Percentiles rank a stretch among this genome's conserved stretches.
Conservation (phyloP, 2,329 filamentous ascomycete species). For the Pseudogymnoascus sp. region DNA sequence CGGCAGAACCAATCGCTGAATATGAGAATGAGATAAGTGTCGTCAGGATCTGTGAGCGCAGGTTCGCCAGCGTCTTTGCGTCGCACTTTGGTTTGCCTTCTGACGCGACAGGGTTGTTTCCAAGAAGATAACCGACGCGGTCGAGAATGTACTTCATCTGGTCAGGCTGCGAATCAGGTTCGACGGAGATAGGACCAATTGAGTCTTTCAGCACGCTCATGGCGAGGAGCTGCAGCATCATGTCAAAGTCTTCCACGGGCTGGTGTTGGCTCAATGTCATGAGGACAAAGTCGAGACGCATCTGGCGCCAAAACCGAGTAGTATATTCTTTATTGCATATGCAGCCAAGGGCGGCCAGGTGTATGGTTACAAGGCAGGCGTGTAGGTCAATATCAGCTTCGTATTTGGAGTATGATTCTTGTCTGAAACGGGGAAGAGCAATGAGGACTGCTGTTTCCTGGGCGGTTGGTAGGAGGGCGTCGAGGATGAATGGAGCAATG, state of each 20-base stretch:
- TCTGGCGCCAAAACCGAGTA: slow-evolving; percentile 45
- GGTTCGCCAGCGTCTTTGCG: slow-evolving; percentile 17
- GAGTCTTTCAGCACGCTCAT: slow-evolving; percentile 55
- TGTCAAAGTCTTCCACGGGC: slow-evolving; percentile 50
- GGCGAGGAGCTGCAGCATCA: slow-evolving; percentile 56
- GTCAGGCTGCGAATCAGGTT: slow-evolving; percentile 34
- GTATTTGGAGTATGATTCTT: slow-evolving; percentile 38
- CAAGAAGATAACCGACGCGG: slow-evolving; percentile 34
- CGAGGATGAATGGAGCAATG: slow-evolving; percentile 50
- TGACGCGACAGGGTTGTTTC: slow-evolving; percentile 32
- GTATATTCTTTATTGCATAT: slow-evolving; percentile 28
- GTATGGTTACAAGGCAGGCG: slow-evolving; percentile 57
- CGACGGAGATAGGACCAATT: slow-evolving; percentile 54
- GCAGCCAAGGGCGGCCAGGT: slow-evolving; percentile 53
- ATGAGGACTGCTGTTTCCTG: slow-evolving; percentile 50
- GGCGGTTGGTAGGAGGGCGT: slow-evolving; percentile 45
- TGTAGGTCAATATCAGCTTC: slow-evolving; percentile 51
- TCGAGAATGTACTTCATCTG: slow-evolving; percentile 29
- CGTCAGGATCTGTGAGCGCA: slow-evolving; percentile 34
- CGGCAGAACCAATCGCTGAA: slow-evolving; percentile 51
- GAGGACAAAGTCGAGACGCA: slow-evolving; percentile 58
- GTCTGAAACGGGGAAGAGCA: slow-evolving; percentile 35
- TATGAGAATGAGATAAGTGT: slow-evolving; percentile 52
- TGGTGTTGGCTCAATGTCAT: slow-evolving; percentile 61
- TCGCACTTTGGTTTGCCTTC: slow-evolving; percentile 21